phyloP scores from a whole-genome alignment of 495 filamentous ascomycete species.

The Penicillium cinerascens region DNA sequence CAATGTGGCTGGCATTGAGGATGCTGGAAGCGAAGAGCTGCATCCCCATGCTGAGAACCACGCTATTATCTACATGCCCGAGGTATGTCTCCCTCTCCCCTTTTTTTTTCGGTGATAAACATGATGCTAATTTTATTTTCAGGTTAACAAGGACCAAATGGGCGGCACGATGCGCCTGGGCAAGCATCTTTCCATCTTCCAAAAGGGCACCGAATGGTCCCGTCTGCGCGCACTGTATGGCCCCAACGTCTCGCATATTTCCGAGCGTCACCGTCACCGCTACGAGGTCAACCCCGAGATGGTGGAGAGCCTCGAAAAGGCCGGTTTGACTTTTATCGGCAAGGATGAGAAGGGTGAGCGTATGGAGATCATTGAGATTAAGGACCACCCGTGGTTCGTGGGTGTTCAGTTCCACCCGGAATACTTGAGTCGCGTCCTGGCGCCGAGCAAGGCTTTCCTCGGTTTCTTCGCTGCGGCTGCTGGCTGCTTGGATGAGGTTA shows the following conservation, averaged over 20 bases:
- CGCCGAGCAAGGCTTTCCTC: slow-evolving; percentile 74
- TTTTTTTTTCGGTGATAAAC: not conserved
- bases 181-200: slow-evolving; percentile 68
- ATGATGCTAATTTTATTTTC: not conserved
- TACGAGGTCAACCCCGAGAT: slow-evolving; percentile 45
- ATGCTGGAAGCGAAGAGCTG: slow-evolving; percentile 66
- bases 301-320: slow-evolving; percentile 29
- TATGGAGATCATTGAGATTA: slow-evolving; percentile 89
- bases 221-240: slow-evolving; percentile 74
- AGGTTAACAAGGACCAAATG: slow-evolving; percentile 60
- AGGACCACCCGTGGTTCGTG: slow-evolving; percentile 88
- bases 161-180: slow-evolving; percentile 95
- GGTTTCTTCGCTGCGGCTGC: slow-evolving; percentile 78
- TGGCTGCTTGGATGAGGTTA: slow-evolving; percentile 38
- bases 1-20: slow-evolving; percentile 58
- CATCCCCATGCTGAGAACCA: slow-evolving; percentile 51
- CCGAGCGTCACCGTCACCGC: slow-evolving; percentile 47
- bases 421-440: slow-evolving; percentile 68
- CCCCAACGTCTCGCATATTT: slow-evolving; percentile 29
- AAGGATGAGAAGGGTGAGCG: slow-evolving; percentile 80
- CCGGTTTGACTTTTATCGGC: slow-evolving; percentile 48
- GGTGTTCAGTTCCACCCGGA: slow-evolving; percentile 90
- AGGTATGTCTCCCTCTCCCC: slow-evolving; percentile 45
- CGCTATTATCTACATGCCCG: slow-evolving; percentile 88
- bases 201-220: slow-evolving; percentile 74